These are phyloP conservation scores for Malus orientalis DNA, from an alignment of 306 rosid genomes.

Conservation along the genomic window DNA sequence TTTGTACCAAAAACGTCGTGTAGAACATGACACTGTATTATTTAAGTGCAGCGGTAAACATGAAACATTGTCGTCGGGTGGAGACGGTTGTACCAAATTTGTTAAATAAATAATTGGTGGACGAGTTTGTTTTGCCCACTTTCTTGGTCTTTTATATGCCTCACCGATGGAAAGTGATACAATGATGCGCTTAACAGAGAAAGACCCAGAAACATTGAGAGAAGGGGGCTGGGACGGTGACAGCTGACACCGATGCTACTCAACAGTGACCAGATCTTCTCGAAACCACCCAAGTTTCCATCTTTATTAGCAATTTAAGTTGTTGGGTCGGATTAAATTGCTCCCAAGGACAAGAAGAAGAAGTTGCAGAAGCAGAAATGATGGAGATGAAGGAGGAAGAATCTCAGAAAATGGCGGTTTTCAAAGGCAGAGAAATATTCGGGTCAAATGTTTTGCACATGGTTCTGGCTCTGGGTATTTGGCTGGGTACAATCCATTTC, in stretches of 20 bases:
- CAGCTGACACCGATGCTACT: neutral
- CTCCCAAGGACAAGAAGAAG: neutral
- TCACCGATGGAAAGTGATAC: neutral
- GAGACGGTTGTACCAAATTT: neutral
- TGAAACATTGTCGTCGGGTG: neutral
- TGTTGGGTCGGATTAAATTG: neutral
- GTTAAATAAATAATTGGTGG: neutral
- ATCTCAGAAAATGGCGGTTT: constrained; percentile 12
- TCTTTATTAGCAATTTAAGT: neutral
- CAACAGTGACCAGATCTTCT: neutral
- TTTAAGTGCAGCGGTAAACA: too few species aligned
- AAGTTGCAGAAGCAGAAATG: neutral
- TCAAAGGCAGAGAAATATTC: constrained; percentile 29
- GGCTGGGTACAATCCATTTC: constrained; percentile 78
- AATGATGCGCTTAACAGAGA: neutral
- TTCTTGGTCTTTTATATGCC: neutral
- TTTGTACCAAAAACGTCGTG: rapidly evolving
- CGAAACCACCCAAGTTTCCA: neutral
- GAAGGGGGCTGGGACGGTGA: neutral
- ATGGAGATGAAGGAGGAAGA: neutral
- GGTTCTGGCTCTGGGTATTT: constrained; percentile 42
- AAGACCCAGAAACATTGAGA: neutral
- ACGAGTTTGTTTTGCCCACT: rapidly evolving
- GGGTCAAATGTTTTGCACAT: constrained; percentile 13
- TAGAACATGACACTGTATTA: too few species aligned